Evolutionary conservation across 2,329 filamentous ascomycete species (phyloP).

Genomic region (Endoconidiophora laricicola): DNA sequence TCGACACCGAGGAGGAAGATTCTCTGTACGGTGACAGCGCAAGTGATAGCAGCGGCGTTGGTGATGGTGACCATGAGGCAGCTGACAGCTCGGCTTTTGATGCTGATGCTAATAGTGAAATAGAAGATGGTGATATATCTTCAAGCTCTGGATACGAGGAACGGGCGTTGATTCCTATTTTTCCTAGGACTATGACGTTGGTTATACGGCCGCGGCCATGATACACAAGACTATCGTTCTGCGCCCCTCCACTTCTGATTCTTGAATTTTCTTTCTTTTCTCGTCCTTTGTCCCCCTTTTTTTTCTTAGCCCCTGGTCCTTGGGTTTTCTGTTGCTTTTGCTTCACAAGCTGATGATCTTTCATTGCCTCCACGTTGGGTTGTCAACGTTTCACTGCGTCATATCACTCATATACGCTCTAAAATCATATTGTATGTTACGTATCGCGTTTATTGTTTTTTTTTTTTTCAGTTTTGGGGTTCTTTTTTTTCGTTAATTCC

Average conservation of each 20-base stretch:
- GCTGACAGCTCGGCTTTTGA: not conserved
- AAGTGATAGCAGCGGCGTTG: constrained; percentile 19
- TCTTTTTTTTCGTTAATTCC: not conserved
- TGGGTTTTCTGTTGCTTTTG: not conserved
- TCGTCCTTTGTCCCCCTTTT: no score
- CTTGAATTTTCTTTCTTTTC: no score
- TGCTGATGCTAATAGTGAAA: not conserved
- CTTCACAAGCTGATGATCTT: not conserved
- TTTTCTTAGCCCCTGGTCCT: not conserved
- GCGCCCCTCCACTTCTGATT: no score
- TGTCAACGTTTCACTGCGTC: not conserved
- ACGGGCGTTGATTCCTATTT: no score
- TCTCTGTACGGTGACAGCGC: constrained; percentile 17
- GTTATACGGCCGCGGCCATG: not conserved
- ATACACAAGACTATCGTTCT: no score
- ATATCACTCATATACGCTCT: no score
- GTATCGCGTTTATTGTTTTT: not conserved
- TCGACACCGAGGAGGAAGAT: constrained; percentile 3
- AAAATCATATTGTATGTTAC: no score
- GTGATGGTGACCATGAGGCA: constrained; percentile 12
- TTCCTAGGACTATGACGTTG: not conserved
- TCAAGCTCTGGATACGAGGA: not conserved
- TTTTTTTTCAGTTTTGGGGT: not conserved
- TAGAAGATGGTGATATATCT: not conserved
- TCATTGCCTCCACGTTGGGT: not conserved